Conservation (phyloP, 2,329 filamentous ascomycete genomes). For the Neoscytalidium dimidiatum region DNA sequence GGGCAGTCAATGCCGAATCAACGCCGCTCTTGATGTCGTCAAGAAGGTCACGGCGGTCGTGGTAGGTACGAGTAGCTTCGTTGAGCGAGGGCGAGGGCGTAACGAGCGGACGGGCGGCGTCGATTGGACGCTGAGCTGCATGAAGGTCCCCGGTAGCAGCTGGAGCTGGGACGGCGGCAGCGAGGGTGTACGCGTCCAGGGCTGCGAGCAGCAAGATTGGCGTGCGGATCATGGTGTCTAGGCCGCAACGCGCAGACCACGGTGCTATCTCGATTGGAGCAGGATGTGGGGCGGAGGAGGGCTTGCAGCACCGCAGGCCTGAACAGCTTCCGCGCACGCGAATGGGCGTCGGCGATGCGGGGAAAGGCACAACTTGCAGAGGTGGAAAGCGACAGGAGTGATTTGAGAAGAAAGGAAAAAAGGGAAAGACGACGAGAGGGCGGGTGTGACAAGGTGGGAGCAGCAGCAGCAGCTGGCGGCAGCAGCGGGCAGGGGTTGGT, state of each 20-base stretch:
- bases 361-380: background rate
- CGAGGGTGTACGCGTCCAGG: conserved; percentile 18
- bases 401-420: background rate
- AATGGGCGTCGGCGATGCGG: background rate
- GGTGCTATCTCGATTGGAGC: conserved; percentile 14
- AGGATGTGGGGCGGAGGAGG: conserved; percentile 4
- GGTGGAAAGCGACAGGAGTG: background rate
- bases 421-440: background rate
- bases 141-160: background rate
- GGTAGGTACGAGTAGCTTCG: conserved; percentile 4
- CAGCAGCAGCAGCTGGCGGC: background rate
- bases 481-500: background rate
- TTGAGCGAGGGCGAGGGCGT: conserved; percentile 17
- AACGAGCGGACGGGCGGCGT: conserved; percentile 4
- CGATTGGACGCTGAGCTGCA: conserved; percentile 2
- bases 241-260: background rate
- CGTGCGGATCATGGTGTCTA: conserved; percentile 14
- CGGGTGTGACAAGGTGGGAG: background rate
- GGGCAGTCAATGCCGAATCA: conserved; percentile 32
- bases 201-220: conserved; percentile 18
- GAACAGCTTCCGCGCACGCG: background rate
- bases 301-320: background rate
- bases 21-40: conserved; percentile 35
- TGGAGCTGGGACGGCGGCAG: conserved; percentile 14
- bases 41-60: conserved; percentile 34